phyloP scores from a whole-genome alignment of 2,329 filamentous ascomycete species.

The Xylaria sp. region DNA sequence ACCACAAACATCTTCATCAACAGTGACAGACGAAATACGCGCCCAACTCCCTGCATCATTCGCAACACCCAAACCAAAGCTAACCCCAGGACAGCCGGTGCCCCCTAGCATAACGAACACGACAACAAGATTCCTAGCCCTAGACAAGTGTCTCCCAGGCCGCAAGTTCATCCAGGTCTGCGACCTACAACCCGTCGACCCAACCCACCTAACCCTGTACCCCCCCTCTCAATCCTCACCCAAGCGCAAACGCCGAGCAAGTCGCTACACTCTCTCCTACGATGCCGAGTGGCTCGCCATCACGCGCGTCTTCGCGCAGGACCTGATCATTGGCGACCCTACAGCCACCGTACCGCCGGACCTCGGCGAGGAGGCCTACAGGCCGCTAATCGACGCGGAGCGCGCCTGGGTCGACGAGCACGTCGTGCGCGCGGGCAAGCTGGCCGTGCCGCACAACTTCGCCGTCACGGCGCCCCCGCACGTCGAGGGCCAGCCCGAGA shows the following conservation, averaged over 20 bases:
- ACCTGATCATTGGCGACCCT: slow-evolving; percentile 71
- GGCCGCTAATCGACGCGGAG: slow-evolving; percentile 73
- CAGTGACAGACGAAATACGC: slow-evolving; percentile 72
- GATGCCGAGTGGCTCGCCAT: slow-evolving; percentile 97
- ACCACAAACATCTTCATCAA: slow-evolving; percentile 37
- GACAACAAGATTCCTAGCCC: slow-evolving; percentile 82
- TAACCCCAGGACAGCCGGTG: slow-evolving; percentile 68
- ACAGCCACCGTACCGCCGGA: slow-evolving; percentile 65
- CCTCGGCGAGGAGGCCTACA: slow-evolving; percentile 75
- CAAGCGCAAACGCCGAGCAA: neutral
- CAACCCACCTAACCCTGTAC: slow-evolving; percentile 41
- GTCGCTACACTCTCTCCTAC: slow-evolving; percentile 74
- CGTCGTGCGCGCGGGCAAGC: slow-evolving; percentile 68
- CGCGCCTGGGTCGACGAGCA: slow-evolving; percentile 84
- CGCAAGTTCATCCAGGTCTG: slow-evolving; percentile 85
- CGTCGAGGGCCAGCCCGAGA: slow-evolving; percentile 64
- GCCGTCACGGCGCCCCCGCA: slow-evolving; percentile 78
- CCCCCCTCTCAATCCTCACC: slow-evolving; percentile 30
- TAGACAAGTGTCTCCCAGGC: slow-evolving; percentile 88
- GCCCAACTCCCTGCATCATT: slow-evolving; percentile 83
- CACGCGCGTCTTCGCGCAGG: slow-evolving; percentile 78
- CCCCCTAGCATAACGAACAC: slow-evolving; percentile 81
- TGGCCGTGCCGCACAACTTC: slow-evolving; percentile 84
- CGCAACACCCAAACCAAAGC: slow-evolving; percentile 52
- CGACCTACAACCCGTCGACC: slow-evolving; percentile 64